Base-by-base conservation (phyloP, 202 grass and related monocot species). In the Brachypodium distachyon region DNA sequence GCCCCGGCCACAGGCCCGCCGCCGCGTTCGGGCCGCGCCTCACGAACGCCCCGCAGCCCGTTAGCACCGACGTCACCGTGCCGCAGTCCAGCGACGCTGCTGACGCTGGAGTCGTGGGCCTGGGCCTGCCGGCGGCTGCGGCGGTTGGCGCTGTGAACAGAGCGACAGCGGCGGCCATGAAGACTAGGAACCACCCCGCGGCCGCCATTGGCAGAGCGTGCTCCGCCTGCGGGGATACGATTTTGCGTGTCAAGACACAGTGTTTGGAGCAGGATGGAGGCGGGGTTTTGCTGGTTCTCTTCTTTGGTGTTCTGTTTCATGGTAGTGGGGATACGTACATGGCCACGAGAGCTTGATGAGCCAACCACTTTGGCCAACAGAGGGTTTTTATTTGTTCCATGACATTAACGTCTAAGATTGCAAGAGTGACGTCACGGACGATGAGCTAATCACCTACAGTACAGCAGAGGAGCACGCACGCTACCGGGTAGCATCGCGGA, bases 31-130 rank as follows among this genome's bases (percentile, higher is more conserved):
- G 61, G 8, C 85, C 75, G 23, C 41, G 59, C 68, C 39, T 61
- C 18, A 86, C 74, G 66, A 84, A 94, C n/a, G 70, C 74, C n/a
- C 72, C 47, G 73, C 85, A 94, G 17, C 60, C 66, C 12, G 71
- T 32, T 3, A 90, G 83, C 29, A 90, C 79, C 7, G 88, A 91
- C 33, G 86, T 79, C 56, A 94, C 58, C 5, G 88, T 86, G 64
- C 23, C 84, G 39, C 88, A 94, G 68, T 94, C 85, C 73, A 90
- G 74, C n/a, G 59, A 55, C 36, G 54, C 12, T 32, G 81, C 50
- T 2, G 46, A 25, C 8, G 71, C 52, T 0, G 32, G 1, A 1
- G 51, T 9, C 16, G 39, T 9, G 10, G 56, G 6, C 7, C 12
- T 34, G 16, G 38, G 47, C 70, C 19, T 61, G 78, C 56, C 70